Base-by-base conservation (phyloP, 257 asterid species). In the Euphrasia confusa region DNA sequence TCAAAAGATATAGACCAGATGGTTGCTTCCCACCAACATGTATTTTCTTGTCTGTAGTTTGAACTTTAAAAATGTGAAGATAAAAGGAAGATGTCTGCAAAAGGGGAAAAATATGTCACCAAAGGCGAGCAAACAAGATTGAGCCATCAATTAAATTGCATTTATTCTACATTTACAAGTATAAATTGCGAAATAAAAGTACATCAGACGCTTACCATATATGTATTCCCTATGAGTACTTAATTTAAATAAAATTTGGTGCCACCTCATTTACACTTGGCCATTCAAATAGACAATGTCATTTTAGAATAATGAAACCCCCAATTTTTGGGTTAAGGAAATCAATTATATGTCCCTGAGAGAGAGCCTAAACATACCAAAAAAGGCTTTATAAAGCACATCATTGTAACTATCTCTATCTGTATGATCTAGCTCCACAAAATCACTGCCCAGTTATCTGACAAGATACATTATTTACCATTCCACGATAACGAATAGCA, bases 21-120 rank as follows among this genome's bases (percentile, higher is more conserved):
- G 95, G 96, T 67, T 89, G 97, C 88, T 89, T 93, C 82, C 97
- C 97, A 50, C 96, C 97, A 65, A 81, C 75, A 72, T 77, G 80
- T 73, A 93, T 89, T 72, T 80, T 87, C 82, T 86, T 87, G 62
- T 79, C 94, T 1, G 95, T 76, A 73, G 74, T 79, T 64, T 85
- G 95, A 67, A 89, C 89, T 85, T 89, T 93, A 64, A 81, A 84
- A 68, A 93, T 85, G 72, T 89, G 97, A 64, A 93, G 88, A 79
- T 80, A 85, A 61, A 82, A 87, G 69, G 87, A 79, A 6, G 97
- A 80, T n/a, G 99, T 89, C 97, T 93, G 97, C 87, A 79, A 81
- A 63, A 71, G 5, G 52, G 58, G 39, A 32, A 37, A 45, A 60
- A 61, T 54, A 54, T 65, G 66, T 64, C 17, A 74, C 69, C 58